Percentiles rank a stretch among this genome's conserved stretches.
These are phyloP conservation scores for Lactarius sp. DNA, from an alignment of 768 basidiomycete genomes.

Conservation along the genomic window DNA sequence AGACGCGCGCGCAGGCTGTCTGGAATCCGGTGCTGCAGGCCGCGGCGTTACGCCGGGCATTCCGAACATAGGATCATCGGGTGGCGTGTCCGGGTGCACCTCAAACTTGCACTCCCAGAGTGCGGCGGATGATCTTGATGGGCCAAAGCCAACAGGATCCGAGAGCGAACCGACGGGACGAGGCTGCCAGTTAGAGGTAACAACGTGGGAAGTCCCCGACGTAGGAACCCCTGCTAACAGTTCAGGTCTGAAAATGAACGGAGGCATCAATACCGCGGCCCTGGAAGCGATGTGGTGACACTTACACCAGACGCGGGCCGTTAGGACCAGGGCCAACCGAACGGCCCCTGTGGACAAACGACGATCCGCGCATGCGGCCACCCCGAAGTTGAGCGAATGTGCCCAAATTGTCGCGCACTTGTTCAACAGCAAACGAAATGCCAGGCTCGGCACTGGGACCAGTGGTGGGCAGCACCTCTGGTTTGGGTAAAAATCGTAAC, in stretches of 20 bases:
- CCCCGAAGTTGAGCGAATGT: conserved; percentile 83
- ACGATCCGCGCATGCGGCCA: conserved; percentile 77
- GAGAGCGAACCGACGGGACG: conserved; percentile 51
- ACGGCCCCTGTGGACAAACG: conserved; percentile 81
- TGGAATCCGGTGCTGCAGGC: not conserved
- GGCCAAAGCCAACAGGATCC: conserved; percentile 71
- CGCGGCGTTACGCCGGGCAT: conserved; percentile 8
- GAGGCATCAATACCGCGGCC: conserved; percentile 27
- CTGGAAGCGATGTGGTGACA: conserved; percentile 30
- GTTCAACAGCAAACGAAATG: conserved; percentile 76
- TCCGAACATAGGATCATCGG: conserved; percentile 50
- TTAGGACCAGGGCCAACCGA: conserved; percentile 48
- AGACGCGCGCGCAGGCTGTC: no score
- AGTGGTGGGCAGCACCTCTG: conserved; percentile 59
- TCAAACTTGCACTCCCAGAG: conserved; percentile 83
- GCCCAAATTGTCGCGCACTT: conserved; percentile 80
- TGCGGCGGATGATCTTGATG: conserved; percentile 75
- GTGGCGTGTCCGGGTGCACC: conserved; percentile 79
- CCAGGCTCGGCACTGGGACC: conserved; percentile 52
- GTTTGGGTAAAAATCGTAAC: conserved; percentile 56
- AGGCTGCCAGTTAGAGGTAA: conserved; percentile 53
- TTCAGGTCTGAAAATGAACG: conserved; percentile 48
- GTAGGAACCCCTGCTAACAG: conserved; percentile 75
- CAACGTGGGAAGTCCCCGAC: conserved; percentile 67
- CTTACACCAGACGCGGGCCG: conserved; percentile 42